phyloP scores from a whole-genome alignment of 1,284 basidiomycete species.

The Naganishia liquefaciens region DNA sequence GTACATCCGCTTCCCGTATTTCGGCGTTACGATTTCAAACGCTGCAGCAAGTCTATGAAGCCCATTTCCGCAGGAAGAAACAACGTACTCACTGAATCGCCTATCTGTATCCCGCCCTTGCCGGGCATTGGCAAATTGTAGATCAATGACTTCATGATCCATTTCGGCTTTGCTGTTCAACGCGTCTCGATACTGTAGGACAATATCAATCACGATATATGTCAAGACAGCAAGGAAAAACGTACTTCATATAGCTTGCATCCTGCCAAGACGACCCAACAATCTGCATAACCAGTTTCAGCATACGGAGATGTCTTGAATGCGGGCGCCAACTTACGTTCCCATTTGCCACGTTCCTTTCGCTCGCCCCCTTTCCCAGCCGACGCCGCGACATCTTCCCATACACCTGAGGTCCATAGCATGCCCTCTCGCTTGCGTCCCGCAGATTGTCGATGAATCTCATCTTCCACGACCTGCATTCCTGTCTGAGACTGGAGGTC shows the following conservation, averaged over 20 bases:
- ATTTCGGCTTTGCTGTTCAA: constrained; percentile 42
- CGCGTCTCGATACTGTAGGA: constrained; percentile 46
- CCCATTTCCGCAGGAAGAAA: not conserved
- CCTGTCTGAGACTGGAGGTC: constrained; percentile 31
- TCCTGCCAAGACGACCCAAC: constrained; percentile 53
- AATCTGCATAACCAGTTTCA: constrained; percentile 37
- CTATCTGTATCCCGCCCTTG: constrained; percentile 53
- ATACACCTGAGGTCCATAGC: constrained; percentile 51
- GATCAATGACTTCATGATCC: constrained; percentile 50
- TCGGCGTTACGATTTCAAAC: constrained; percentile 59
- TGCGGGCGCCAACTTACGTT: constrained; percentile 44
- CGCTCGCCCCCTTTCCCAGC: constrained; percentile 31
- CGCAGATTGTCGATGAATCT: constrained; percentile 46
- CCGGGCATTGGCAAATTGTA: constrained; percentile 53
- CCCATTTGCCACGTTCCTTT: constrained; percentile 47
- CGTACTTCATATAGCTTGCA: constrained; percentile 52
- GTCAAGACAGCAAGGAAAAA: not conserved
- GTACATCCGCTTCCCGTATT: constrained; percentile 55
- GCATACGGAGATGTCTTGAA: not conserved
- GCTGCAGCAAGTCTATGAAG: constrained; percentile 35
- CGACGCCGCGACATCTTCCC: constrained; percentile 49
- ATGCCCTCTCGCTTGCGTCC: constrained; percentile 53
- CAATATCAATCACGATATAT: not conserved
- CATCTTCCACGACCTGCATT: constrained; percentile 41
- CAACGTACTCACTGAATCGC: constrained; percentile 45